Base-by-base conservation (phyloP, 2,329 filamentous ascomycete genomes). In the Calonectria hawksworthii region DNA sequence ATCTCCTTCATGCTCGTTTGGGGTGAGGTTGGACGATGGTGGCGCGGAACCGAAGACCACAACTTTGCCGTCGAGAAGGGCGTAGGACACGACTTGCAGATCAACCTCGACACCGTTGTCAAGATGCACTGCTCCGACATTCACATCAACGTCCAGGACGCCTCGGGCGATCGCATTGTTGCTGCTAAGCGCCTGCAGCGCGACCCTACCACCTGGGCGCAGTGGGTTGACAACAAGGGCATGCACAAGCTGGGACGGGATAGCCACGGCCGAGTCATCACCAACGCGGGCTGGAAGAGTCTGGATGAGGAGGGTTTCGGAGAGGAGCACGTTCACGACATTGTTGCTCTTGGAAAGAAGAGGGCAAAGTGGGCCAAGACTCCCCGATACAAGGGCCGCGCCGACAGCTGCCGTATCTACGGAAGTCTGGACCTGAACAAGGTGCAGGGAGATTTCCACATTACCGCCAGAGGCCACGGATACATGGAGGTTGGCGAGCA, bases 91-190 rank as follows among this genome's bases (percentile, higher is more conserved):
- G 90, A 93, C 76, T 91, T 99, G 84, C 96, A 99, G 86, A 94
- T 99, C 86, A 99, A 99, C 87, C 88, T 99, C 73, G 97, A 99
- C 86, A 89, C 98, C n/a, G 95, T 99, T 7, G 90, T 99, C 64
- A 90, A 90, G 68, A 99, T 99, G 97, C 88, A 90, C 80, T 99
- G 97, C 88, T 87, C 90, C 72, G 94, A 98, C 83, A 87, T 99
- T n/a, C 95, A 98, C 86, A 89, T 99, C 85, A 99, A 99, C 86
- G 96, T 99, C 66, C 97, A 99, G 87, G 97, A 99, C 85, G 96
- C 96, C 2, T 92, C 95, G 0, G 96, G 97, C 68, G 97, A 99
- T 85, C 93, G 95, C 76, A 98, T 99, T 81, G 90, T 98, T 36
- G 97, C 97, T 3, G 94, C 91, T 5, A 89, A 93, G 47, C 88